Evolutionary conservation across 2,329 filamentous ascomycete genomes (phyloP).

Genomic region (Cadophora sp.): DNA sequence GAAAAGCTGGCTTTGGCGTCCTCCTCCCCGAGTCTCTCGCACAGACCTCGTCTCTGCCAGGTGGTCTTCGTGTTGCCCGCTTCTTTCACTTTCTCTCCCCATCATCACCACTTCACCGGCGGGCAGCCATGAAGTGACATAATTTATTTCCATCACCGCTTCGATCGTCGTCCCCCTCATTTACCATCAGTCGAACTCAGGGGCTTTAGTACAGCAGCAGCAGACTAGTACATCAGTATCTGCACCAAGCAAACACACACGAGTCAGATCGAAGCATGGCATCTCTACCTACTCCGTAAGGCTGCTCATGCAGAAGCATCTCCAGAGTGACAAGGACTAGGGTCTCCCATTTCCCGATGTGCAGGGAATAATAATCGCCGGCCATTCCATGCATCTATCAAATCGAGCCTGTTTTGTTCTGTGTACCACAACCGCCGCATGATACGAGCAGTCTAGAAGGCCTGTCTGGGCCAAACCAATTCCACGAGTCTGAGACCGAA

Average conservation of each 20-base stretch:
- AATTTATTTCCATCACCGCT: not conserved
- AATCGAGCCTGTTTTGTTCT: not conserved
- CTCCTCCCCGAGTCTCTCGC: not conserved
- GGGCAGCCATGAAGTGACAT: not conserved
- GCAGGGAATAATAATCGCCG: not conserved
- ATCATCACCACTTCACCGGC: not conserved
- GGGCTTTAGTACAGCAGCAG: not conserved
- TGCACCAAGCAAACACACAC: not conserved
- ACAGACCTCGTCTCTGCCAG: not conserved
- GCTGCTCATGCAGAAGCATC: not conserved
- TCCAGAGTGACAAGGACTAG: too few species aligned
- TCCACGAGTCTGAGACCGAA: not conserved
- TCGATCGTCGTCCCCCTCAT: not conserved
- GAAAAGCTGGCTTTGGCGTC: too few species aligned
- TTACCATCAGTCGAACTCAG: not conserved
- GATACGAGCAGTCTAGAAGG: not conserved
- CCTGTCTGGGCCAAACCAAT: not conserved
- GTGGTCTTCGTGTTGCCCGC: not conserved
- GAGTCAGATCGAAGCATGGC: not conserved
- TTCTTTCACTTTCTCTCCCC: not conserved
- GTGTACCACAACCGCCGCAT: not conserved
- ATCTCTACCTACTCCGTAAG: not conserved
- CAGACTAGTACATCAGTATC: not conserved
- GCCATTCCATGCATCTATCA: not conserved
- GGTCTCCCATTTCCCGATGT: not conserved